phyloP scores from a whole-genome alignment of 495 filamentous ascomycete genomes.

The Xeromyces bisporus region DNA sequence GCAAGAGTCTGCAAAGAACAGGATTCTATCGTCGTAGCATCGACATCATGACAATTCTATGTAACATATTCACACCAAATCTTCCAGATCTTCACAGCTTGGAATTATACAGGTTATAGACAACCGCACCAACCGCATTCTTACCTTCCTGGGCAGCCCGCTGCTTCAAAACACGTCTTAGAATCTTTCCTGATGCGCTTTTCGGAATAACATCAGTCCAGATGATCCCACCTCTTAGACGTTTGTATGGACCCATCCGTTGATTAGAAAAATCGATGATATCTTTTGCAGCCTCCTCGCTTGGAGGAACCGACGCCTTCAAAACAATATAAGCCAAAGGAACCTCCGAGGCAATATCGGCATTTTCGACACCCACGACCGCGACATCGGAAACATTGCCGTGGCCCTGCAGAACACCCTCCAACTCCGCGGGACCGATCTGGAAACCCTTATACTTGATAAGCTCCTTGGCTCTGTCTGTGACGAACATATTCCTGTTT shows the following conservation, averaged over 20 bases:
- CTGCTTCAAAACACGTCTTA: slow-evolving; percentile 41
- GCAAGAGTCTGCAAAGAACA: no score
- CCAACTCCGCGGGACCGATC: slow-evolving; percentile 59
- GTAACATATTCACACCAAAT: no score
- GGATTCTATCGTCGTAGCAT: no score
- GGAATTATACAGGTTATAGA: no score
- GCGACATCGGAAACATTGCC: slow-evolving; percentile 48
- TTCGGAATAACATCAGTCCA: slow-evolving; percentile 61
- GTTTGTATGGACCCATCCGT: slow-evolving; percentile 43
- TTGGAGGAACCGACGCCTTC: slow-evolving; percentile 15
- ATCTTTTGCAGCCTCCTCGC: slow-evolving; percentile 21
- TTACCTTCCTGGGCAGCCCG: no score
- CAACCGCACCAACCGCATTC: no score
- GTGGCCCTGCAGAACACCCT: slow-evolving; percentile 44
- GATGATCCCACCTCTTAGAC: slow-evolving; percentile 50
- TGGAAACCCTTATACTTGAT: slow-evolving; percentile 67
- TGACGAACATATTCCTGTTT: slow-evolving; percentile 38
- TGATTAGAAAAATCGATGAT: slow-evolving; percentile 35
- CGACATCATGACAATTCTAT: no score
- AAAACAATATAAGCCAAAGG: slow-evolving; percentile 50
- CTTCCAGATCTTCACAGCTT: no score
- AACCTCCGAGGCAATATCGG: slow-evolving; percentile 45
- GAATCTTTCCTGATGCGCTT: slow-evolving; percentile 57
- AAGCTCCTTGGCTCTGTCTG: slow-evolving; percentile 55
- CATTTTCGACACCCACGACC: slow-evolving; percentile 48